A percentile compares a stretch with the other conserved stretches of the same genome.
These are phyloP conservation scores for Leishmania amazonensis DNA, from an alignment of 208 protist genomes.

Conservation along the genomic window DNA sequence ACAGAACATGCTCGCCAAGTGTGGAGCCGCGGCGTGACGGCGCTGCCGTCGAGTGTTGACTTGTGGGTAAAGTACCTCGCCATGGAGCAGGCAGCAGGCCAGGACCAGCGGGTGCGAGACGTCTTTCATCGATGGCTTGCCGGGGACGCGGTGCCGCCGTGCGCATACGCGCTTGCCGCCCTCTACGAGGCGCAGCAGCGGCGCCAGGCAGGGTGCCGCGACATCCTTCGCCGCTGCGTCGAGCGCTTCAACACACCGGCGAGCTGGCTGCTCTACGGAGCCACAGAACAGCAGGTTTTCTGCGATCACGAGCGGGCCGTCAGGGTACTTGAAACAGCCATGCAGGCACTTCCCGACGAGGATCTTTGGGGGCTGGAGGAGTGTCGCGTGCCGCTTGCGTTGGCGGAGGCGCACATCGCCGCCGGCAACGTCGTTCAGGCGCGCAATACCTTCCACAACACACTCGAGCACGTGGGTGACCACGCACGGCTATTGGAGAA, in stretches of 20 bases:
- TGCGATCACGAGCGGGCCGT: constrained; percentile 47
- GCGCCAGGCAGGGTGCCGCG: constrained; percentile 45
- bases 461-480: constrained; percentile 48
- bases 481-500: constrained; percentile 38
- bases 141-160: constrained; percentile 42
- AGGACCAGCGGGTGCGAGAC: constrained; percentile 79
- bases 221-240: constrained; percentile 72
- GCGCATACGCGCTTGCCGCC: constrained; percentile 94
- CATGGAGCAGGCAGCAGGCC: constrained; percentile 97
- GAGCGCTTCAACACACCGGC: constrained; percentile 59
- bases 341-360: constrained; percentile 71
- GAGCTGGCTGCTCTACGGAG: constrained; percentile 90
- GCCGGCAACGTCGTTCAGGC: constrained; percentile 39
- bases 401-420: constrained; percentile 51
- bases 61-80: constrained; percentile 97
- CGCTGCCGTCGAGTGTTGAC: constrained; percentile 95
- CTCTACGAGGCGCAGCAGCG: constrained; percentile 88
- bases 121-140: constrained; percentile 97
- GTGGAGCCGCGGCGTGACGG: constrained; percentile 95
- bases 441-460: constrained; percentile 50
- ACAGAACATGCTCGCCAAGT: constrained; percentile 98
- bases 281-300: constrained; percentile 85
- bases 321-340: constrained; percentile 68
- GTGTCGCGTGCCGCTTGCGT: constrained; percentile 73
- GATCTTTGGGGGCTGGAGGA: constrained; percentile 41